These are phyloP conservation scores for Linnemannia zychae DNA, from an alignment of 192 early-diverging fungal species.

Conservation along the genomic window DNA sequence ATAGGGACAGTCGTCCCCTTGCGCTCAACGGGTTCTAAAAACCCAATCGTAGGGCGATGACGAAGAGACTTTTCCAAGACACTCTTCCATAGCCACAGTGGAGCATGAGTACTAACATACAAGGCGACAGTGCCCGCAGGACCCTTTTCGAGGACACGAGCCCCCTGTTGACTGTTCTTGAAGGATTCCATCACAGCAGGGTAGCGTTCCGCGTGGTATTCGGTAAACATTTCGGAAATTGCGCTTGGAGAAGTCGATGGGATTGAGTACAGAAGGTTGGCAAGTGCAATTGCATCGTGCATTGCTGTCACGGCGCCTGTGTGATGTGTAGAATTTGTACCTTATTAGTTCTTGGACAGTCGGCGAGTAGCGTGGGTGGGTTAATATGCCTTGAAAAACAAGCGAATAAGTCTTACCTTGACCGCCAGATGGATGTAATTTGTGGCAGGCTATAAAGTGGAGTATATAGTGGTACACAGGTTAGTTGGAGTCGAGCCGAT, in stretches of 20 bases:
- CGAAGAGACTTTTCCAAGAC: not conserved
- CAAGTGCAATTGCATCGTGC: not conserved
- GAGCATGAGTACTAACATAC: not conserved
- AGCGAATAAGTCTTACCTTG: not conserved
- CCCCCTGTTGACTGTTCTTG: not conserved
- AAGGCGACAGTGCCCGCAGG: not conserved
- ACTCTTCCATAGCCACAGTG: constrained; percentile 2
- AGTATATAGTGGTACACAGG: not conserved
- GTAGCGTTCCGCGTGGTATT: not conserved
- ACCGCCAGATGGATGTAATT: constrained; percentile 5
- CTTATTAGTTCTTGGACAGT: too few relatives aligned
- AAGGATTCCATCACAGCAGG: not conserved
- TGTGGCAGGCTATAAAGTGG: not conserved
- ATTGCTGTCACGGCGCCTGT: not conserved
- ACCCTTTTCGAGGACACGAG: not conserved
- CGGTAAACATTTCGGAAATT: not conserved
- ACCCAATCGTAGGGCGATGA: not conserved
- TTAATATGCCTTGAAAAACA: too few relatives aligned
- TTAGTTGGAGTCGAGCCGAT: too few relatives aligned
- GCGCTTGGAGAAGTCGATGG: not conserved
- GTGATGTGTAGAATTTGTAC: too few relatives aligned
- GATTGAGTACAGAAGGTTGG: not conserved
- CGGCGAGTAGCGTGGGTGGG: too few relatives aligned
- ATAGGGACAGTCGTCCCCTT: not conserved
- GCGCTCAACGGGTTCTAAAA: not conserved